Evolutionary conservation across 169 alveolate species (phyloP).

Genomic region (Cryptosporidium viatorum): DNA sequence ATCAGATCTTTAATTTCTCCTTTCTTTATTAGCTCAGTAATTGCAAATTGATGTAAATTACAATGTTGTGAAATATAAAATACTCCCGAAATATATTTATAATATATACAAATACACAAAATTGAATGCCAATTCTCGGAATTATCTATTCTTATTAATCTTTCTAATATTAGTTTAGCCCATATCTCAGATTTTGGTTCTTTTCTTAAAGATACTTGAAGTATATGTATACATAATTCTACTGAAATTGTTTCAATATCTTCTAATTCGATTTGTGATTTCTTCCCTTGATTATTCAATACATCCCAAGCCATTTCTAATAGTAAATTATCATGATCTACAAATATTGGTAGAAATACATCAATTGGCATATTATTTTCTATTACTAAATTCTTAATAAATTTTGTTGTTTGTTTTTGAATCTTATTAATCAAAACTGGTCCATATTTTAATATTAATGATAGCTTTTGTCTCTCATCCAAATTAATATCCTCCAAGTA

Average conservation of each 20-base stretch:
- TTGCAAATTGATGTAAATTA: conserved; percentile 51
- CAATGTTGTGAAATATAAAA: conserved; percentile 49
- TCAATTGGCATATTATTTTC: conserved; percentile 62
- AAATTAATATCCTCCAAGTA: conserved; percentile 48
- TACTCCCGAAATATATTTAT: conserved; percentile 31
- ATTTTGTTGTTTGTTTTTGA: conserved; percentile 50
- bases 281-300: conserved; percentile 27
- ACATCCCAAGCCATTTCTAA: conserved; percentile 61
- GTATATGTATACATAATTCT: conserved; percentile 50
- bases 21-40: conserved; percentile 25
- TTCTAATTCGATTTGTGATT: conserved; percentile 16
- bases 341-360: conserved; percentile 67
- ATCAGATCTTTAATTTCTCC: conserved; percentile 48
- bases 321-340: conserved; percentile 44
- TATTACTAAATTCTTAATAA: conserved; percentile 38
- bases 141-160: conserved; percentile 46
- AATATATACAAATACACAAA: conserved; percentile 55
- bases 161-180: conserved; percentile 44
- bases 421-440: conserved; percentile 51
- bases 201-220: conserved; percentile 67
- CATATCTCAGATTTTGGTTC: conserved; percentile 19
- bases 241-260: conserved; percentile 47
- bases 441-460: conserved; percentile 56
- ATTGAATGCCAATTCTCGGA: conserved; percentile 71
- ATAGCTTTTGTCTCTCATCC: conserved; percentile 49